phyloP scores from a whole-genome alignment of 2,329 filamentous ascomycete genomes.

The Penicillium sumatraense region DNA sequence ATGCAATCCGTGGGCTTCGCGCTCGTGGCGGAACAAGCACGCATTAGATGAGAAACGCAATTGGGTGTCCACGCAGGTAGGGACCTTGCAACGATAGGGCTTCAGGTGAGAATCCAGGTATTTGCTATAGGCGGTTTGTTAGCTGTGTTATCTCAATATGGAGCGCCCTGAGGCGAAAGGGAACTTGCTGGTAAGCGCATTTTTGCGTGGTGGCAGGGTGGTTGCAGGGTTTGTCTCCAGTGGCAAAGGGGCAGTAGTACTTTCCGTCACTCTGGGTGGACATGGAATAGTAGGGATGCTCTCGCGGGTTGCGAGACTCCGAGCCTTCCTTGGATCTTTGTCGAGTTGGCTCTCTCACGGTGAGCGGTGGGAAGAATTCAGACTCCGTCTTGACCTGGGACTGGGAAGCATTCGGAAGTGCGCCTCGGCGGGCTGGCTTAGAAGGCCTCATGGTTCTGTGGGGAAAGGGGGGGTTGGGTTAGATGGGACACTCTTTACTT shows the following conservation, averaged over 20 bases:
- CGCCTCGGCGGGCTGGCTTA: slow-evolving; percentile 43
- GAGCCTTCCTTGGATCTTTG: slow-evolving; percentile 43
- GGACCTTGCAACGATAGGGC: slow-evolving; percentile 91
- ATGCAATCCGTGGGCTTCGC: slow-evolving; percentile 94
- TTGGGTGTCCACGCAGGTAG: slow-evolving; percentile 79
- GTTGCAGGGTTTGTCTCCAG: slow-evolving; percentile 71
- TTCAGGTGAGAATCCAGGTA: slow-evolving; percentile 96
- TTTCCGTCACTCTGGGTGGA: slow-evolving; percentile 69
- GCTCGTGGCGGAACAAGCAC: slow-evolving; percentile 90
- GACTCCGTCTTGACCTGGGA: slow-evolving; percentile 40
- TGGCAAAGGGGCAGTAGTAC: slow-evolving; percentile 89
- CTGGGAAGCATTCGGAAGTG: slow-evolving; percentile 38
- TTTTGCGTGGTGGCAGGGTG: slow-evolving; percentile 96
- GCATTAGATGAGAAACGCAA: slow-evolving; percentile 96
- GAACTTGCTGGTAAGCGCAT: slow-evolving; percentile 95
- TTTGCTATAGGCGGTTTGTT: slow-evolving; percentile 66
- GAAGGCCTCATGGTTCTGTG: slow-evolving; percentile 45
- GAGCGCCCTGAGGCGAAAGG: slow-evolving; percentile 11
- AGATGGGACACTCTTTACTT: slow-evolving; percentile 10
- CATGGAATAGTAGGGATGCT: slow-evolving; percentile 48
- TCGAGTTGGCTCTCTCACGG: slow-evolving; percentile 38
- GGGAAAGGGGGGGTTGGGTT: slow-evolving; percentile 11
- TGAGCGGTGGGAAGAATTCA: slow-evolving; percentile 42
- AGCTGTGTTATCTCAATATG: slow-evolving; percentile 6
- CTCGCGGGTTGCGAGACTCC: slow-evolving; percentile 46